Conservation (phyloP, 2,329 filamentous ascomycete species). For the Neopestalotiopsis sp. region DNA sequence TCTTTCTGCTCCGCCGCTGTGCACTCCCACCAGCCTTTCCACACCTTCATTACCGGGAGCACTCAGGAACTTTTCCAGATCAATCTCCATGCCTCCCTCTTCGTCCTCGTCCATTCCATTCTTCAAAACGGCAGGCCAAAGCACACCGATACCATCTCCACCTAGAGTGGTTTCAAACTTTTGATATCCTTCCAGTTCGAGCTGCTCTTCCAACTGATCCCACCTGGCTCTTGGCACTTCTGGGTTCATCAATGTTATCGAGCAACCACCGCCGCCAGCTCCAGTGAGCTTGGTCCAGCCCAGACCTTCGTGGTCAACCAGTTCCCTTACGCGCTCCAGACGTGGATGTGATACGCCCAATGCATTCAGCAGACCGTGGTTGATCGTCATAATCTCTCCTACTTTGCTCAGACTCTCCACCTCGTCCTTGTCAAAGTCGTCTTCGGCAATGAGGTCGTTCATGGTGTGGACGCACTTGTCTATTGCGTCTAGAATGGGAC, state of each 20-base stretch:
- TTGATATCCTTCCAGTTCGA: slow-evolving; percentile 76
- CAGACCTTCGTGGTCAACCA: slow-evolving; percentile 86
- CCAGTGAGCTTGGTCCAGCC: slow-evolving; percentile 98
- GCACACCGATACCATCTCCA: slow-evolving; percentile 90
- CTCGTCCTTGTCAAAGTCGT: slow-evolving; percentile 71
- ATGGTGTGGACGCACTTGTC: slow-evolving; percentile 71
- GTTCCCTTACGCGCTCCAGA: slow-evolving; percentile 87
- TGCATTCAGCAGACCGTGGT: slow-evolving; percentile 90
- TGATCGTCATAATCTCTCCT: slow-evolving; percentile 89
- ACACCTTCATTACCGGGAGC: slow-evolving; percentile 86
- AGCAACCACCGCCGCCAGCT: slow-evolving; percentile 93
- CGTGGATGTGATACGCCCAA: slow-evolving; percentile 94
- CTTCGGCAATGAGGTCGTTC: slow-evolving; percentile 58
- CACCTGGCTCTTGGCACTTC: slow-evolving; percentile 63
- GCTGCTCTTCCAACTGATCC: slow-evolving; percentile 66
- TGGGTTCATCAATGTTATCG: slow-evolving; percentile 86
- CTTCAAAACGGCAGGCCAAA: slow-evolving; percentile 90
- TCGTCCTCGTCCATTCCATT: slow-evolving; percentile 81
- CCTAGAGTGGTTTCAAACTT: slow-evolving; percentile 90
- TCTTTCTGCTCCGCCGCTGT: slow-evolving; percentile 68
- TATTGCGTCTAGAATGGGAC: slow-evolving; percentile 83
- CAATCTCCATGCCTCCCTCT: slow-evolving; percentile 89
- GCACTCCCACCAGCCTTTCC: slow-evolving; percentile 84
- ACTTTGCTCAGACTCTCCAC: slow-evolving; percentile 72
- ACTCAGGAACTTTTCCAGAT: slow-evolving; percentile 81